phyloP scores from a whole-genome alignment of 768 basidiomycete genomes.

The Porpolomopsis calyptriformis region DNA sequence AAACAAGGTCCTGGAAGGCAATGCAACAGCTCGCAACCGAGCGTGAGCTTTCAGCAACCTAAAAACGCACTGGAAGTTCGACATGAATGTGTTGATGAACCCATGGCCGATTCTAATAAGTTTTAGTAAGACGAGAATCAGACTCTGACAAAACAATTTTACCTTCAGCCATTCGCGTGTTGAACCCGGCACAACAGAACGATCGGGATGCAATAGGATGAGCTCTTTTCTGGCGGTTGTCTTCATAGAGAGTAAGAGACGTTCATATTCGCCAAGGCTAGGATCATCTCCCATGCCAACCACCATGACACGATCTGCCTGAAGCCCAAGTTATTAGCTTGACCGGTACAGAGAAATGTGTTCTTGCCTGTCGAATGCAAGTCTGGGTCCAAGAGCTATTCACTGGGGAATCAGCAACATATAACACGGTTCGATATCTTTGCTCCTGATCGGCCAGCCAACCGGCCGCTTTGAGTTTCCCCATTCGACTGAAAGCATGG shows the following conservation, averaged over 20 bases:
- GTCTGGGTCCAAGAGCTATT: slow-evolving; percentile 97
- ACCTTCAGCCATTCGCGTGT: slow-evolving; percentile 96
- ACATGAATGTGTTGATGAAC: slow-evolving; percentile 93
- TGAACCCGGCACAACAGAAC: slow-evolving; percentile 78
- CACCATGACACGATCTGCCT: slow-evolving; percentile 91
- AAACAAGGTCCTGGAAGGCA: slow-evolving; percentile 50
- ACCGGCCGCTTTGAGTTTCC: slow-evolving; percentile 79
- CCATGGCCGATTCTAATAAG: slow-evolving; percentile 79
- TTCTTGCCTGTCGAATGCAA: slow-evolving; percentile 78
- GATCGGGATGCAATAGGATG: slow-evolving; percentile 85
- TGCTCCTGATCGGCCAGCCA: slow-evolving; percentile 97
- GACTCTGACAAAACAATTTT: slow-evolving; percentile 11
- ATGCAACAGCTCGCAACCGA: background rate
- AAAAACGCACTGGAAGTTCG: slow-evolving; percentile 65
- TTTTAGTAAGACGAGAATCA: background rate
- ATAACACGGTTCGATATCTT: slow-evolving; percentile 84
- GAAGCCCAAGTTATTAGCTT: slow-evolving; percentile 2
- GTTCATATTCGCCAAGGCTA: slow-evolving; percentile 86
- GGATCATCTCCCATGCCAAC: slow-evolving; percentile 93
- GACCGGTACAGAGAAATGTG: slow-evolving; percentile 1
- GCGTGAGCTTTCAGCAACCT: background rate
- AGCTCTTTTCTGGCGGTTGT: slow-evolving; percentile 98
- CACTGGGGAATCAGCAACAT: slow-evolving; percentile 92
- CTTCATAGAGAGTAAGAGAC: slow-evolving; percentile 87
- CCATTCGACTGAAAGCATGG: slow-evolving; percentile 94